Conservation (phyloP, 2,329 filamentous ascomycete genomes). For the Lachnellula subtilissima region DNA sequence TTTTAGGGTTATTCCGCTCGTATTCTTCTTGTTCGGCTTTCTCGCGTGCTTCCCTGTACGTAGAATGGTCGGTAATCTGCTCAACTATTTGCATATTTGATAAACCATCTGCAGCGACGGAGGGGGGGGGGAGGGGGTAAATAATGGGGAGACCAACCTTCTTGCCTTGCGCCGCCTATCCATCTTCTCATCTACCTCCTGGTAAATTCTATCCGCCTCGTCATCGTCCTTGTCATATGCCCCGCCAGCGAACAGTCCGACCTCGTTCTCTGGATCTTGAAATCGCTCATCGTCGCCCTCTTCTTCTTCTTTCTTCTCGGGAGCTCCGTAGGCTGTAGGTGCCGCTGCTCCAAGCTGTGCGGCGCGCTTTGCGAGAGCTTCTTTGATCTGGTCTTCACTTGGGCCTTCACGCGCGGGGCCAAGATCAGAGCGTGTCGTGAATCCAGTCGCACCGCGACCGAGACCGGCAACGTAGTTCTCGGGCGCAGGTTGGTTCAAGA, state of each 20-base stretch:
- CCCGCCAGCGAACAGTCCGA: slow-evolving; percentile 89
- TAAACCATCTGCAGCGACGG: slow-evolving; percentile 56
- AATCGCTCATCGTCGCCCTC: slow-evolving; percentile 73
- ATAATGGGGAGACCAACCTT: slow-evolving; percentile 61
- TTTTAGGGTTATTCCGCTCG: slow-evolving; percentile 96
- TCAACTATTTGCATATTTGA: slow-evolving; percentile 59
- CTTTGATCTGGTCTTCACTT: slow-evolving; percentile 97
- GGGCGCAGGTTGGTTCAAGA: slow-evolving; percentile 78
- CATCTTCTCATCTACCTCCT: slow-evolving; percentile 96
- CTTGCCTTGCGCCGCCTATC: slow-evolving; percentile 78
- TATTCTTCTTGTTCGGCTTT: slow-evolving; percentile 88
- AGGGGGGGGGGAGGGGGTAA: slow-evolving; percentile 20
- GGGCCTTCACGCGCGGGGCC: slow-evolving; percentile 93
- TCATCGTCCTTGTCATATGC: slow-evolving; percentile 98
- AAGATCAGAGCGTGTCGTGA: slow-evolving; percentile 94
- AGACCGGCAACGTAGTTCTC: slow-evolving; percentile 94
- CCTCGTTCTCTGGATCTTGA: slow-evolving; percentile 95
- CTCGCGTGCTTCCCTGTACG: slow-evolving; percentile 87
- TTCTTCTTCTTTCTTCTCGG: slow-evolving; percentile 51
- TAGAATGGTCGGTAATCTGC: slow-evolving; percentile 72
- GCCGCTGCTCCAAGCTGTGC: slow-evolving; percentile 71
- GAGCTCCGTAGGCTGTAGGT: slow-evolving; percentile 66
- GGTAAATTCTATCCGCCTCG: slow-evolving; percentile 93
- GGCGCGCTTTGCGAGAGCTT: slow-evolving; percentile 89
- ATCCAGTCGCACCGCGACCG: slow-evolving; percentile 94